A percentile compares a stretch with the other conserved stretches of the same genome.
Conservation (phyloP, 2,329 filamentous ascomycete species). For the Claviceps pazoutovae region DNA sequence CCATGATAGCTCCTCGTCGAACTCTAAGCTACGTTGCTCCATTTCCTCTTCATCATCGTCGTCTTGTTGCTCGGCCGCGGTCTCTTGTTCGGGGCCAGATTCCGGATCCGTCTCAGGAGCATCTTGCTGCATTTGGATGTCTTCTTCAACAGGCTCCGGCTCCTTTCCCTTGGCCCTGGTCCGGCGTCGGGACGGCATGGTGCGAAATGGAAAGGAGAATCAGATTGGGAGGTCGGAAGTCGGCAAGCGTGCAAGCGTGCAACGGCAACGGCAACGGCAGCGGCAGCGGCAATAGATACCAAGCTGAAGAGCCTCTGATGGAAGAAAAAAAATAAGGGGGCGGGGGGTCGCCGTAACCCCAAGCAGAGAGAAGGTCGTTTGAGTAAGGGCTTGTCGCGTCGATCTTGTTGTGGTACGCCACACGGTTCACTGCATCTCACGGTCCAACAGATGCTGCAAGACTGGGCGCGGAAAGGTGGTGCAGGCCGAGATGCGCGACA, state of each 20-base stretch:
- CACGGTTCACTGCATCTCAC: conserved; percentile 13
- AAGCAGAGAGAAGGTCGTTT: neutral
- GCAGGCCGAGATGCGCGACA: conserved; percentile 1
- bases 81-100: conserved; percentile 2
- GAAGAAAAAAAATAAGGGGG: neutral
- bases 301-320: conserved; percentile 1
- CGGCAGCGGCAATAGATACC: neutral
- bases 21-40: conserved; percentile 41
- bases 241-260: conserved; percentile 1
- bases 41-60: conserved; percentile 6
- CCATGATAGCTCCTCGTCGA: conserved; percentile 82
- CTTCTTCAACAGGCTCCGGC: conserved; percentile 16
- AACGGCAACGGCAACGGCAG: neutral
- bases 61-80: conserved; percentile 1
- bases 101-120: conserved; percentile 9
- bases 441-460: conserved; percentile 3
- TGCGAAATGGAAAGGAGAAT: conserved; percentile 7
- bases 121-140: conserved; percentile 8
- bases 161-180: conserved; percentile 18
- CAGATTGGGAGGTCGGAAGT: conserved; percentile 6
- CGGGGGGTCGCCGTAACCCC: neutral
- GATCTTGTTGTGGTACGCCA: conserved; percentile 8
- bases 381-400: conserved; percentile 8
- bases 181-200: conserved; percentile 25
- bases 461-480: neutral